Base-by-base conservation (phyloP, 2,329 filamentous ascomycete species). In the Beauveria bassiana region DNA sequence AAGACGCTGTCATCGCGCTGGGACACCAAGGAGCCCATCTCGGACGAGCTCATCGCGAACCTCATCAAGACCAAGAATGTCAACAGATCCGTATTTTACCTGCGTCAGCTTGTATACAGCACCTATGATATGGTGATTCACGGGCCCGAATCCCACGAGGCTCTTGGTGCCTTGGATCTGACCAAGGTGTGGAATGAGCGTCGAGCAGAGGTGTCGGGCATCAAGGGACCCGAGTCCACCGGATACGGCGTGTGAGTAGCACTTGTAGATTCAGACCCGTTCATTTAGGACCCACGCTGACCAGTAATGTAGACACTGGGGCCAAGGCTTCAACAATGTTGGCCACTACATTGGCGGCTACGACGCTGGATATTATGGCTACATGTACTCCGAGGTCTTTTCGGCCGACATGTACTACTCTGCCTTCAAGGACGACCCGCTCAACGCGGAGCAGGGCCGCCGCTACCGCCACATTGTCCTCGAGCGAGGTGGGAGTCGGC, bases 331-430 rank as follows among this genome's bases (percentile, higher is more conserved):
- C 70, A 88, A 89, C 7, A 91, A 86, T 0, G 92, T 95, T 68
- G 89, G 89, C 18, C 90, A 95, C 74, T 79, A 93, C 64, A 90
- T 93, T 64, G 89, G 89, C 58, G 90, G 90, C 1, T 95, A 95
- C 69, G 90, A 93, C 72, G 90, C 90, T 34, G 89, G 90, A 45
- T 93, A 93, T 51, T 61, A 61, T 22, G 51, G 59, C 50, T 61
- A 61, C 51, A 46, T 61, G 50, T 88, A 84, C 65, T 91, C 87
- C 1, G 84, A 91, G 72, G 91, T 95, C 22, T 95, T 93, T 76
- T 90, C 86, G 26, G 83, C 88, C 28, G 90, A 96, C 74, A 93
- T 96, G 89, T 96, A 93, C 79, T 86, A 90, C 75, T 83, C 82
- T 0, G 86, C 89, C 52, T 95, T 95, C 77, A 87, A 88, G 77